A percentile compares a stretch with the other conserved stretches of the same genome.
phyloP scores from a whole-genome alignment of 2,329 filamentous ascomycete genomes.

The Trichoderma aggressivum region DNA sequence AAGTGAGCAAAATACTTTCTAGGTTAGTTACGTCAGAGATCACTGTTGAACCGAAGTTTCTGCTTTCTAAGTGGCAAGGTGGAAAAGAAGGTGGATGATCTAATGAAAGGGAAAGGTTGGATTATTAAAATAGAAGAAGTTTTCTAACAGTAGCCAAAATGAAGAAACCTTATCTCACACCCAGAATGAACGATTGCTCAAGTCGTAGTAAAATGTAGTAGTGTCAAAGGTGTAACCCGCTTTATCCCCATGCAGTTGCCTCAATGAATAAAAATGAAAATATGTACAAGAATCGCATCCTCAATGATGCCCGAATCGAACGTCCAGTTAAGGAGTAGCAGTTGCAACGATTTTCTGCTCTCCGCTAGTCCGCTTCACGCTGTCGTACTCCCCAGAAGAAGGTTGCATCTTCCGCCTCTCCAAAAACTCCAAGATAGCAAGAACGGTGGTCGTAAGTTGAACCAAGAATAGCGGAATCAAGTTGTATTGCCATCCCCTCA shows the following conservation, averaged over 20 bases:
- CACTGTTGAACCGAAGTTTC: neutral
- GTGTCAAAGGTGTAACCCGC: neutral
- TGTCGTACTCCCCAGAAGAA: neutral
- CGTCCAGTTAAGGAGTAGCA: neutral
- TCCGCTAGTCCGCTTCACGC: conserved; percentile 4
- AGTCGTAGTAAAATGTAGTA: neutral
- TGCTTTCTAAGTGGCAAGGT: neutral
- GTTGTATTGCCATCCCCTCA: conserved; percentile 31
- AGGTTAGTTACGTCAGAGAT: neutral
- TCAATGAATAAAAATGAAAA: neutral
- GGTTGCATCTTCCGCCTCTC: conserved; percentile 19
- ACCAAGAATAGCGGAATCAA: conserved; percentile 30
- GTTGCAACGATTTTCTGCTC: neutral
- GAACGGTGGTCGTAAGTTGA: conserved; percentile 25
- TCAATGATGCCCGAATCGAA: neutral
- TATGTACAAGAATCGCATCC: neutral
- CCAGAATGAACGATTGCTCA: neutral
- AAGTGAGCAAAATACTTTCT: neutral
- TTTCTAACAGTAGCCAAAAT: neutral
- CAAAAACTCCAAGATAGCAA: conserved; percentile 26
- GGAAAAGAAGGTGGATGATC: neutral
- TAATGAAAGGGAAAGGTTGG: neutral
- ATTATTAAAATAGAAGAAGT: neutral
- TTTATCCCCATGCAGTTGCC: neutral
- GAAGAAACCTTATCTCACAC: neutral